Evolutionary conservation across 768 basidiomycete species (phyloP).

Genomic region (Rhizopogon roseolus): DNA sequence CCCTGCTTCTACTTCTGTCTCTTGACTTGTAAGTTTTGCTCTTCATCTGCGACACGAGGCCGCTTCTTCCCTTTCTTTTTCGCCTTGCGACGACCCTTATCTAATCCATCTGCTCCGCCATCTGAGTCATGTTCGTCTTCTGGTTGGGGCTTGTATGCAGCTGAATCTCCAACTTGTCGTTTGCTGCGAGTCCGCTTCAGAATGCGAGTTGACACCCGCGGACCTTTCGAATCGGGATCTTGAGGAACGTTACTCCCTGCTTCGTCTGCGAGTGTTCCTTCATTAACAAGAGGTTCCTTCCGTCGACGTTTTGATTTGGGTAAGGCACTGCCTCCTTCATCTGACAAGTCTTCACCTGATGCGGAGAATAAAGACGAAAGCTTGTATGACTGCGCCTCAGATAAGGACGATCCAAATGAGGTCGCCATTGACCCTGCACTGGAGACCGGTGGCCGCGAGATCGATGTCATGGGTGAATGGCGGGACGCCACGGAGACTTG

Average conservation of each 20-base stretch:
- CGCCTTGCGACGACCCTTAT: conserved; percentile 5
- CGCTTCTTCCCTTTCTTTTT: conserved; percentile 6
- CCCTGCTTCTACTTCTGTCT: conserved; percentile 6
- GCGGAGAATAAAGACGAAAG: conserved; percentile 20
- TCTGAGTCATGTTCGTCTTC: conserved; percentile 20
- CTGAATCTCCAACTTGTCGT: conserved; percentile 28
- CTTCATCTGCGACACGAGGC: conserved; percentile 1
- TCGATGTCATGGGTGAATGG: conserved; percentile 14
- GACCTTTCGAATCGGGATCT: background rate
- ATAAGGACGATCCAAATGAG: conserved; percentile 9
- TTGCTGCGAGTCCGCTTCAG: conserved; percentile 15
- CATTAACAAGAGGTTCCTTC: conserved; percentile 13
- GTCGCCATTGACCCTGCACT: conserved; percentile 15
- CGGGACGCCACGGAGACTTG: conserved; percentile 9
- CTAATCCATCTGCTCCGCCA: conserved; percentile 16
- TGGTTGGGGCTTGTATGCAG: conserved; percentile 33
- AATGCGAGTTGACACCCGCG: background rate
- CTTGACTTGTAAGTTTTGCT: background rate
- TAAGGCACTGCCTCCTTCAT: conserved; percentile 2
- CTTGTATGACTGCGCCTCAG: conserved; percentile 12
- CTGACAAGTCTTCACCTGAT: conserved; percentile 20
- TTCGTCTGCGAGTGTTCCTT: background rate
- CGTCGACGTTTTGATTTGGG: conserved; percentile 5
- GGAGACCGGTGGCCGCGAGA: conserved; percentile 19
- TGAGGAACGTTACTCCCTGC: background rate